phyloP scores from a whole-genome alignment of 2,329 filamentous ascomycete genomes.

The Lachnellula cervina region DNA sequence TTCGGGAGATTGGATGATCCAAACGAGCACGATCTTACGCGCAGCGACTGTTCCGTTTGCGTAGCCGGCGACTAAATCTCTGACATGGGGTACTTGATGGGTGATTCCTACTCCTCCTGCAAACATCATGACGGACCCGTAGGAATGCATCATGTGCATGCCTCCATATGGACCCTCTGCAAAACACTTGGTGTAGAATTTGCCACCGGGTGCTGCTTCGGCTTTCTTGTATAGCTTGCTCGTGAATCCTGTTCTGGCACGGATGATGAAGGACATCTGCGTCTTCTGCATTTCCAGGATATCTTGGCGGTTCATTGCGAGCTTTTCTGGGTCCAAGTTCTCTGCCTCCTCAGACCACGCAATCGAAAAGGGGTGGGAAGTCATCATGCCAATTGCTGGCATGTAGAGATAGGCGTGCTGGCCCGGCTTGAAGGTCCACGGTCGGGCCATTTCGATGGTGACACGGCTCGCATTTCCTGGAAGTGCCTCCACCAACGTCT shows the following conservation, averaged over 20 bases:
- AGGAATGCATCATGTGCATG: constrained; percentile 65
- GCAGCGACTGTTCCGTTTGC: constrained; percentile 65
- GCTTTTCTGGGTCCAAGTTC: constrained; percentile 45
- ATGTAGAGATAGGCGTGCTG: constrained; percentile 79
- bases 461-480: constrained; percentile 71
- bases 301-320: constrained; percentile 56
- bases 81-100: constrained; percentile 71
- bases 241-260: constrained; percentile 70
- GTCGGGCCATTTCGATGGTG: constrained; percentile 67
- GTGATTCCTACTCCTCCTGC: constrained; percentile 79
- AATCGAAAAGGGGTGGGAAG: constrained; percentile 75
- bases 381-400: constrained; percentile 65
- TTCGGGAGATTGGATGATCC: constrained; percentile 75
- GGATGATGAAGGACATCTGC: constrained; percentile 66
- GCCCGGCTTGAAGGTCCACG: constrained; percentile 70
- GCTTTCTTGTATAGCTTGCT: constrained; percentile 64
- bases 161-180: constrained; percentile 77
- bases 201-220: constrained; percentile 53
- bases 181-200: constrained; percentile 58
- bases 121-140: constrained; percentile 74
- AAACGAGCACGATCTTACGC: constrained; percentile 68
- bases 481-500: constrained; percentile 67
- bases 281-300: constrained; percentile 56
- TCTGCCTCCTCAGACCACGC: constrained; percentile 69
- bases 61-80: constrained; percentile 65